These are phyloP conservation scores for Coniophora puteana DNA, from an alignment of 1,284 basidiomycete species.

Conservation along the genomic window DNA sequence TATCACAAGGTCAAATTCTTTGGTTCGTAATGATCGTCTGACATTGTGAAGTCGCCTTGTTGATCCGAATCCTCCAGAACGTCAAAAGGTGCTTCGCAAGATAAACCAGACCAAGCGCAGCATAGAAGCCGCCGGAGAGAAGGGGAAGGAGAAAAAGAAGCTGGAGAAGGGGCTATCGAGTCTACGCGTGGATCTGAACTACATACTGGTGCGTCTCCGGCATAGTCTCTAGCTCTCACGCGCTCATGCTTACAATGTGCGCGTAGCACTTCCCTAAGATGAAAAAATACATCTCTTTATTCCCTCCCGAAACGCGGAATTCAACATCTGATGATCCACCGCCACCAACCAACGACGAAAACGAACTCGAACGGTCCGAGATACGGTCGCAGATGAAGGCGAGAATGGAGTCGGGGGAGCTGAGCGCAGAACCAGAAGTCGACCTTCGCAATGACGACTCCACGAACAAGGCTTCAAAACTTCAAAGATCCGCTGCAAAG, in stretches of 20 bases:
- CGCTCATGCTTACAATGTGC: constrained; percentile 1
- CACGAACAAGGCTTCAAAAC: constrained; percentile 6
- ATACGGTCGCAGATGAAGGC: constrained; percentile 57
- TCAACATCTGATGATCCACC: constrained; percentile 21
- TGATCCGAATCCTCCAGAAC: constrained; percentile 55
- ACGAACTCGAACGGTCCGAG: constrained; percentile 47
- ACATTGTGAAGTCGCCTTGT: neutral
- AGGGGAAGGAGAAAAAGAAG: constrained; percentile 35
- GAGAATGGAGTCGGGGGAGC: constrained; percentile 61
- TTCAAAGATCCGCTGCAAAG: constrained; percentile 9
- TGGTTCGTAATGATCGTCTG: constrained; percentile 44
- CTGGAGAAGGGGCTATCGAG: constrained; percentile 50
- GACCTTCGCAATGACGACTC: constrained; percentile 15
- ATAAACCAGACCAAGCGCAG: constrained; percentile 60
- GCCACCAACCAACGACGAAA: constrained; percentile 14
- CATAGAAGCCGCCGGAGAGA: constrained; percentile 33
- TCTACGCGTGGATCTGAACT: constrained; percentile 79
- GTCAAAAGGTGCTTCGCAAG: constrained; percentile 76
- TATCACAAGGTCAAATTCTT: constrained; percentile 92
- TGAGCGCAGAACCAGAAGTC: constrained; percentile 62
- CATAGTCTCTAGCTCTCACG: neutral
- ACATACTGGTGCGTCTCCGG: constrained; percentile 61
- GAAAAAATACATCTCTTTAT: constrained; percentile 83
- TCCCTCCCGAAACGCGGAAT: constrained; percentile 62
- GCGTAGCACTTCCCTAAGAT: constrained; percentile 74